Base-by-base conservation (phyloP, 257 asterid genomes). In the Primulina eburnea region DNA sequence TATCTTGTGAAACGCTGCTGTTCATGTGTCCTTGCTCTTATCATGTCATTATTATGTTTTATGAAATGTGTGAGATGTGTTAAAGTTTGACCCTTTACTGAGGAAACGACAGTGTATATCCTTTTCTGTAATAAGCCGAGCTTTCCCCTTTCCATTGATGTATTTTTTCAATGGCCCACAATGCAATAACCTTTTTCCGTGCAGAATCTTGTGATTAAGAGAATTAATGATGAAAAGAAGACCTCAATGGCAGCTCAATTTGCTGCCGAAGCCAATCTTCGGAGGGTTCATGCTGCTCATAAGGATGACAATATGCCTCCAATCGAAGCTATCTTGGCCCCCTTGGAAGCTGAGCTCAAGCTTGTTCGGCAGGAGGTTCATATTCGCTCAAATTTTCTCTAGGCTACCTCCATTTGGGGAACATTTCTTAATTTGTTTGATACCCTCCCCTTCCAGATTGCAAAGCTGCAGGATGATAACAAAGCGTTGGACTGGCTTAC, bases 341-440 rank as follows among this genome's bases (percentile, higher is more conserved):
- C 97, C 52, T 76, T 93, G 85, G 99, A 93, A 80, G 99, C 99
- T 69, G 99, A 93, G 69, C 90, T 89, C 73, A 93, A 90, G 88
- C 92, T 93, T 80, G 95, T 97, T 72, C 86, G 99, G 30, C 97
- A 84, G 75, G 99, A 93, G 96, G 99, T 93, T 62, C 68, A 76
- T 77, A 73, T 66, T n/a, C 29, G 17, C 60, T 7, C 33, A 65
- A 69, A 62, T 71, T 67, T 6, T 69, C 24, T 21, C 11, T 18
- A 52, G 69, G 58, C 67, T 33, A 70, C 60, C 68, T 65, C 65
- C 47, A 43, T 30, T 66, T 35, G 43, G 73, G 32, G 71, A 66
- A 67, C 75, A 52, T 61, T 65, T 47, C 61, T 75, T 62, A 65
- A 64, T 63, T 72, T 57, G 73, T 67, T 71, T 47, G 24, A 21